Evolutionary conservation across 2,329 filamentous ascomycete species (phyloP), one percentile per base, ranked within the genome.

Genomic region (Pseudonectria foliicola): DNA sequence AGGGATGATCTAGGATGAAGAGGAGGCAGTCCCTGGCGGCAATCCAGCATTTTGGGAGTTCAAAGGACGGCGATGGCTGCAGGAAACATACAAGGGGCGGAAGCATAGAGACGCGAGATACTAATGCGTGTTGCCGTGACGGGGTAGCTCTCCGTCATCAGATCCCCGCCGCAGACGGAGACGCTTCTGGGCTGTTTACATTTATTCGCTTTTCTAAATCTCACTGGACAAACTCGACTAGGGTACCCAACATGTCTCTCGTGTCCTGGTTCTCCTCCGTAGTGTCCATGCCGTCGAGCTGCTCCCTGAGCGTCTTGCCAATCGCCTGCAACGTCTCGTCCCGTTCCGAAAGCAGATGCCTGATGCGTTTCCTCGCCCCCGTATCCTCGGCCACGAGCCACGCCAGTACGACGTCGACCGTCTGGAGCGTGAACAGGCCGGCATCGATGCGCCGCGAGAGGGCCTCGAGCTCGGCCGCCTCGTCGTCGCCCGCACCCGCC

Each of bases 371-470:
- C 49, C 71, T 76, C 2, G 86, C 85, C 0, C 85, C 87, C 24
- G 70, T 70, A 52, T 98, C 92, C 61, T 98, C 92, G 1, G 89
- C 92, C 7, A 87, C 73, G 23, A 96, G 70, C 92, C 92, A 98
- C 10, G 89, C 85, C 21, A 98, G 61, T 21, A 92, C 77, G 1
- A 88, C 73, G 63, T 96, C 90, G 29, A 92, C 75, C 3, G 77
- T 83, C 64, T 95, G 87, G 36, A 95, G 62, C 16, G 77, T 82
- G 57, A 85, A 94, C 6, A 96, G 63, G 0, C 92, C 92, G 0
- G 85, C 87, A 44, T 95, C 88, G 12, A 96, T 68, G 31, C 85
- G 71, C 33, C 78, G 68, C 0, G 82, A 79, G 15, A 93, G 71
- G 73, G 81, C 89, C 49, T 85, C 85, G 31, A 80, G 71, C 12